Conservation (phyloP, 495 filamentous ascomycete species). For the Xylaria scruposa region DNA sequence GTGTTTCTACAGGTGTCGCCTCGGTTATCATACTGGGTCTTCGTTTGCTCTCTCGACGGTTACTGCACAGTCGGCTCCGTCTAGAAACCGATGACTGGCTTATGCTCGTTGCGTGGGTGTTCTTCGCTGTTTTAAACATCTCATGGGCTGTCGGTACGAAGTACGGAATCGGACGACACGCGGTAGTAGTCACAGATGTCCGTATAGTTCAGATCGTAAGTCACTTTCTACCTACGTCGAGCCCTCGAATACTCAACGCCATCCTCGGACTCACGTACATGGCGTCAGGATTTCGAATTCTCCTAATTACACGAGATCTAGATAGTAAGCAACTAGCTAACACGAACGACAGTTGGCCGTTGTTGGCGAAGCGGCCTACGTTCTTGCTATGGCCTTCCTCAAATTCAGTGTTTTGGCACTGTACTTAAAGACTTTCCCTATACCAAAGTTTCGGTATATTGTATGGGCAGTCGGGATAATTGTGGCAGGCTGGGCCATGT, state of each 20-base stretch:
- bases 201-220: slow-evolving; percentile 28
- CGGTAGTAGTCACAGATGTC: slow-evolving; percentile 17
- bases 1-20: slow-evolving; percentile 10
- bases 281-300: background rate
- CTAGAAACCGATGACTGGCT: slow-evolving; percentile 30
- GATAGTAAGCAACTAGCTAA: background rate
- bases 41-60: slow-evolving; percentile 23
- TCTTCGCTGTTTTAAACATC: slow-evolving; percentile 12
- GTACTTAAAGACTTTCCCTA: slow-evolving; percentile 21
- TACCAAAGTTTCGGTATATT: slow-evolving; percentile 16
- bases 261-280: too few relatives aligned
- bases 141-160: slow-evolving; percentile 19
- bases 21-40: slow-evolving; percentile 21
- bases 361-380: slow-evolving; percentile 22
- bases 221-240: background rate
- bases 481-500: slow-evolving; percentile 24
- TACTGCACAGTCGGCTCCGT: slow-evolving; percentile 14
- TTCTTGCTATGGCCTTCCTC: slow-evolving; percentile 25
- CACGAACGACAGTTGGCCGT: slow-evolving; percentile 16
- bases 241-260: too few relatives aligned
- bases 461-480: slow-evolving; percentile 22
- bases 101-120: slow-evolving; percentile 27
- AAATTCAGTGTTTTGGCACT: slow-evolving; percentile 29
- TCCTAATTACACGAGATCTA: background rate
- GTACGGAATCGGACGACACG: slow-evolving; percentile 28